Percentiles rank a stretch among this genome's conserved stretches.
Conservation (phyloP, 345 rosid genomes). For the Eucalyptus coolabah region DNA sequence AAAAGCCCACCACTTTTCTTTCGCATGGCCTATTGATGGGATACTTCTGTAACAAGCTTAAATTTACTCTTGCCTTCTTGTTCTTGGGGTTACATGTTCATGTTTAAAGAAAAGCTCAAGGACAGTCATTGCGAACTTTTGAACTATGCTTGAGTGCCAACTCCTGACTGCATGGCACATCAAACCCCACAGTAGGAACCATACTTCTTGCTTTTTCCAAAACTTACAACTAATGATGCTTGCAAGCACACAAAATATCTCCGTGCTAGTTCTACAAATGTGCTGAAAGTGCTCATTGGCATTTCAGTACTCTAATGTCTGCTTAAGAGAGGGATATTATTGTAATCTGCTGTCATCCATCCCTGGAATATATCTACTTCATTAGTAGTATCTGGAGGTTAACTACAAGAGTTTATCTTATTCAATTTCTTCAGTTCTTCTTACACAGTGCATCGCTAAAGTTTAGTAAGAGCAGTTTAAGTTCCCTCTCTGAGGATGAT, state of each 20-base stretch:
- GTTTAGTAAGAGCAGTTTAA: not conserved
- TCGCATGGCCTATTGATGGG: not conserved
- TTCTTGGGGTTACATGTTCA: not conserved
- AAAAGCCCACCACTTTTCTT: not conserved
- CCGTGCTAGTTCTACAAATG: not conserved
- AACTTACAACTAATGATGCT: not conserved
- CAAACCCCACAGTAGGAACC: not conserved
- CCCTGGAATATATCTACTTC: not conserved
- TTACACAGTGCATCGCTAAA: not conserved
- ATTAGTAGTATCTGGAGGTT: not conserved
- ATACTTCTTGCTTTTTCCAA: not conserved
- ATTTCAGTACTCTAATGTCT: not conserved
- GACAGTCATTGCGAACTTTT: not conserved
- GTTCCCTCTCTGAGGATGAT: not conserved
- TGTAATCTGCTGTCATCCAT: not conserved
- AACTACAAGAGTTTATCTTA: not conserved
- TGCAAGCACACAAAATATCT: not conserved
- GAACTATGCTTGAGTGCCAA: not conserved
- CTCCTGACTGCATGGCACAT: not conserved
- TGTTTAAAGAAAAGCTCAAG: not conserved
- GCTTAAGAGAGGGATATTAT: not conserved
- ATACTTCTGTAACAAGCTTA: not conserved
- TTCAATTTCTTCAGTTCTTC: not conserved
- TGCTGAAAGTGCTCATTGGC: not conserved
- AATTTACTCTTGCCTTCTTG: not conserved